A percentile compares a stretch with the other conserved stretches of the same genome.
These are phyloP conservation scores for Penicillium sp. DNA, from an alignment of 2,329 filamentous ascomycete species.

Conservation along the genomic window DNA sequence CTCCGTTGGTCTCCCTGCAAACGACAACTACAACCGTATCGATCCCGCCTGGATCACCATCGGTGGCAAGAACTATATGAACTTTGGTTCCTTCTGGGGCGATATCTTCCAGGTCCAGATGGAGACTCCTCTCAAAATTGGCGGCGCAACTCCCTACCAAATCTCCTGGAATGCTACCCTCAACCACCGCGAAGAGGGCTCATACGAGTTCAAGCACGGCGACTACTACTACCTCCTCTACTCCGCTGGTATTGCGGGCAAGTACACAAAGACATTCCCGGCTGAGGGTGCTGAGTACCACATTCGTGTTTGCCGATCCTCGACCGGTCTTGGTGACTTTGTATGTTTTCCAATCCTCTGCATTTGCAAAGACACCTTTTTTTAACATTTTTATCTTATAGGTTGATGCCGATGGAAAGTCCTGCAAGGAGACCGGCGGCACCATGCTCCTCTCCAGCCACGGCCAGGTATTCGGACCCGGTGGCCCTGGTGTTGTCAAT, in stretches of 20 bases:
- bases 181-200: conserved; percentile 56
- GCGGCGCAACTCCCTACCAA: conserved; percentile 41
- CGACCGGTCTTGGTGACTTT: conserved; percentile 53
- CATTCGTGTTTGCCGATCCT: conserved; percentile 61
- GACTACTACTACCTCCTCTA: conserved; percentile 64
- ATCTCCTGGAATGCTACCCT: conserved; percentile 55
- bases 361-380: background rate
- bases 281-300: conserved; percentile 61
- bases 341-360: conserved; percentile 30
- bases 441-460: conserved; percentile 61
- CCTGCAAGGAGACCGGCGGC: conserved; percentile 58
- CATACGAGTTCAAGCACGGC: conserved; percentile 55
- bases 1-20: conserved; percentile 37
- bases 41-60: conserved; percentile 55
- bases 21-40: conserved; percentile 57
- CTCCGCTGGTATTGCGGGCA: conserved; percentile 58
- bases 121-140: conserved; percentile 26
- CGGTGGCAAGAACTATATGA: conserved; percentile 48
- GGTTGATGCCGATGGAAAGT: conserved; percentile 54
- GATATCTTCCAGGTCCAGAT: conserved; percentile 62
- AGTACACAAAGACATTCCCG: conserved; percentile 52
- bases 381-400: conserved; percentile 10
- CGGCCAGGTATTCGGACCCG: conserved; percentile 62
- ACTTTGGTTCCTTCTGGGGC: conserved; percentile 70
- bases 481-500: conserved; percentile 52